Conservation (phyloP, 495 filamentous ascomycete species). For the Talaromyces borbonicus region DNA sequence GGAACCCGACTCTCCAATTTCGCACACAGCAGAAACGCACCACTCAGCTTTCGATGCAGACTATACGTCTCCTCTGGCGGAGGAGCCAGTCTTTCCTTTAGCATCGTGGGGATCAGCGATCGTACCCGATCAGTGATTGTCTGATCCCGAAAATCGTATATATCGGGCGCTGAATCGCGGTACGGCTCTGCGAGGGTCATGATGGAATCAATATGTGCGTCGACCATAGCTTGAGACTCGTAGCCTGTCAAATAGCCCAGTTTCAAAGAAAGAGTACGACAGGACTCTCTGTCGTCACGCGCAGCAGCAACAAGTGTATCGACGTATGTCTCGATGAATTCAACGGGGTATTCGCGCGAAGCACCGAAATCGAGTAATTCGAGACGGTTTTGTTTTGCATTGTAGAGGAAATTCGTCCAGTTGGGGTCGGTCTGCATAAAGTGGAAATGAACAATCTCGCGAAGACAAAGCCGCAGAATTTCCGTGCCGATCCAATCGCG, state of each 20-base stretch:
- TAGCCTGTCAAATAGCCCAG: slow-evolving; percentile 89
- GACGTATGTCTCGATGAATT: slow-evolving; percentile 74
- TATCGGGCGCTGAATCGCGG: slow-evolving; percentile 56
- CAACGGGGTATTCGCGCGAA: slow-evolving; percentile 68
- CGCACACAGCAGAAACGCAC: slow-evolving; percentile 89
- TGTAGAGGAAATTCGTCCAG: slow-evolving; percentile 99
- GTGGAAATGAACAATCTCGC: slow-evolving; percentile 83
- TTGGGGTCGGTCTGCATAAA: slow-evolving; percentile 99
- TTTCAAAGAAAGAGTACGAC: slow-evolving; percentile 61
- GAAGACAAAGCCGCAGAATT: slow-evolving; percentile 83
- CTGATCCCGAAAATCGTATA: slow-evolving; percentile 89
- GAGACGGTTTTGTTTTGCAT: slow-evolving; percentile 57
- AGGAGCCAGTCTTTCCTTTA: slow-evolving; percentile 75
- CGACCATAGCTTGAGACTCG: slow-evolving; percentile 71
- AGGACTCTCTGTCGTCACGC: slow-evolving; percentile 48
- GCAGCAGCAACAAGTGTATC: slow-evolving; percentile 68
- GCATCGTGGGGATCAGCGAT: slow-evolving; percentile 80
- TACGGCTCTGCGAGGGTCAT: slow-evolving; percentile 91
- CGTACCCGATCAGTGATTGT: slow-evolving; percentile 92
- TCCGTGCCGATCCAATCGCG: slow-evolving; percentile 86
- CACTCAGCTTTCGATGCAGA: slow-evolving; percentile 89
- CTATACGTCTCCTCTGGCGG: slow-evolving; percentile 98
- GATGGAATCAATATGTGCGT: slow-evolving; percentile 76
- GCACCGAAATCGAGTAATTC: slow-evolving; percentile 96
- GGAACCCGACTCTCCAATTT: slow-evolving; percentile 69